Conservation (phyloP, 148 eudicot species). For the Diospyros lotus region DNA sequence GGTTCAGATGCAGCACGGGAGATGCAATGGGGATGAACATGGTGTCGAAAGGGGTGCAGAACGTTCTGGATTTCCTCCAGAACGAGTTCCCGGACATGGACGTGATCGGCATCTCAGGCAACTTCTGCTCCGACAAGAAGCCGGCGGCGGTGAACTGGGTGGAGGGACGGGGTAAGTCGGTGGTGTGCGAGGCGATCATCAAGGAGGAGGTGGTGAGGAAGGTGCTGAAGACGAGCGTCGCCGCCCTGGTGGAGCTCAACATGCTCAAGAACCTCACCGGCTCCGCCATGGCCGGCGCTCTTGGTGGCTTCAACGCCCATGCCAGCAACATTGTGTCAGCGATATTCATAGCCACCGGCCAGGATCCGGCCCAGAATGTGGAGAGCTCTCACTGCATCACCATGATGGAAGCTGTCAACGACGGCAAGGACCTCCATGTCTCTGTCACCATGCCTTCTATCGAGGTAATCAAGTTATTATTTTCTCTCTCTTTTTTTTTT, state of each 20-base stretch:
- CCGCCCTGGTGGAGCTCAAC: slow-evolving; percentile 55
- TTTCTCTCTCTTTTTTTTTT: not conserved
- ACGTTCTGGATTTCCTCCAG: slow-evolving; percentile 35
- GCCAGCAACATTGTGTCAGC: slow-evolving; percentile 61
- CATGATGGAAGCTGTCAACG: slow-evolving; percentile 55
- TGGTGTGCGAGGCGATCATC: slow-evolving; percentile 57
- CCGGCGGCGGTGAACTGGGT: slow-evolving; percentile 67
- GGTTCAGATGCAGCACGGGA: slow-evolving; percentile 34
- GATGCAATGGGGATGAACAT: slow-evolving; percentile 51
- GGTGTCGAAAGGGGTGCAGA: slow-evolving; percentile 47
- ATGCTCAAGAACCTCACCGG: slow-evolving; percentile 57
- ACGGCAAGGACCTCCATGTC: slow-evolving; percentile 51
- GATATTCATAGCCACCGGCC: slow-evolving; percentile 56
- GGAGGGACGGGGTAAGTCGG: slow-evolving; percentile 63
- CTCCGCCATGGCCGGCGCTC: slow-evolving; percentile 58
- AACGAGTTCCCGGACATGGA: slow-evolving; percentile 39
- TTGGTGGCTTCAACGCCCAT: slow-evolving; percentile 67
- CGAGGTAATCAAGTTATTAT: slow-evolving; percentile 32
- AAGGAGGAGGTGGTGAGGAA: slow-evolving; percentile 45
- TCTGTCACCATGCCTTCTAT: slow-evolving; percentile 68
- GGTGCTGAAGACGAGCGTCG: slow-evolving; percentile 44
- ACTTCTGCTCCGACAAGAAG: slow-evolving; percentile 63
- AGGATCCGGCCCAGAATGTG: slow-evolving; percentile 62
- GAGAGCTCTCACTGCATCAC: slow-evolving; percentile 67
- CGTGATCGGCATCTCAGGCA: slow-evolving; percentile 44